phyloP scores from a whole-genome alignment of 1,284 basidiomycete species.

The Ganoderma lucidum region DNA sequence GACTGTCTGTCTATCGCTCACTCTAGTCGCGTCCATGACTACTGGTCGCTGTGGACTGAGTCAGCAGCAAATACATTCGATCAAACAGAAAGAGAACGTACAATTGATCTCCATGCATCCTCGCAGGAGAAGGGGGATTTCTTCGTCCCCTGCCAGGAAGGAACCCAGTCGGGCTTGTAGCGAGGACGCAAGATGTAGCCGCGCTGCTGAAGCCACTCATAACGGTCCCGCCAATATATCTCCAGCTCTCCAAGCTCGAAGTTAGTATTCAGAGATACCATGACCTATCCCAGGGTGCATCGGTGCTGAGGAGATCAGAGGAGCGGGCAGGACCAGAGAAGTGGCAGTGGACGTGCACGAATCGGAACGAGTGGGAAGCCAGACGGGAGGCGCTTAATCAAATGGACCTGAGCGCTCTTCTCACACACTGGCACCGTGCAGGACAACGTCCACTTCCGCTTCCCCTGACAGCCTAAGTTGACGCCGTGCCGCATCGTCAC shows the following conservation, averaged over 20 bases:
- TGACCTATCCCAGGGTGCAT: no score
- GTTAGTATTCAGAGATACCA: no score
- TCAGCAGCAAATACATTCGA: constrained; percentile 24
- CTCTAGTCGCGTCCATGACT: constrained; percentile 27
- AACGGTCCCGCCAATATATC: constrained; percentile 1
- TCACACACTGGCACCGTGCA: no score
- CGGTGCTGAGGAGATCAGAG: no score
- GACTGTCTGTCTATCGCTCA: constrained; percentile 19
- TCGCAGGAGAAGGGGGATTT: constrained; percentile 10
- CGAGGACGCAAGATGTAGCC: constrained; percentile 33
- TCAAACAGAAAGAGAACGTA: not conserved
- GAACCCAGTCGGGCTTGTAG: constrained; percentile 29
- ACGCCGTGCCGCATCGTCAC: no score
- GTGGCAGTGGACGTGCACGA: no score
- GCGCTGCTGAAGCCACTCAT: constrained; percentile 3
- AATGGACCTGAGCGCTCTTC: no score
- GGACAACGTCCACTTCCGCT: no score
- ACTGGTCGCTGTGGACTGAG: constrained; percentile 30
- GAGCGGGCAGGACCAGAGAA: not conserved
- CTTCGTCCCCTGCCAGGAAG: constrained; percentile 24
- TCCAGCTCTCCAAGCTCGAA: not conserved
- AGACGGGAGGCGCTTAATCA: no score
- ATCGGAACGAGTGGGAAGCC: no score
- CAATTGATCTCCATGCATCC: constrained; percentile 15
- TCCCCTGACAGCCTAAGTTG: no score